Evolutionary conservation across 23 red algal species (phyloP).

Genomic region (Gracilaria caudata): DNA sequence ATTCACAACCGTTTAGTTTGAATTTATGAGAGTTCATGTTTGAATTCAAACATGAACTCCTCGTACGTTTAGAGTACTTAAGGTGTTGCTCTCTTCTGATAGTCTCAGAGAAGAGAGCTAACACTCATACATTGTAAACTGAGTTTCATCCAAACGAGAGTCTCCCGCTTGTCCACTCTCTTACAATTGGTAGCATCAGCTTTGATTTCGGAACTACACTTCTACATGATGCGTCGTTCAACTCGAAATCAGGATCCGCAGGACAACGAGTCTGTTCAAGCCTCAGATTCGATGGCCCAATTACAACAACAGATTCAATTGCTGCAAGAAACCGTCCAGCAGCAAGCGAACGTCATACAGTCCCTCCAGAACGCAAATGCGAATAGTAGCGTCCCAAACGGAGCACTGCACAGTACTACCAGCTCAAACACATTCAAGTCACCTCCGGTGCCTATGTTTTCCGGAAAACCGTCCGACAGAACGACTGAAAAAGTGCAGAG

Average conservation of each 20-base stretch:
- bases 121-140: not conserved
- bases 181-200: conserved; percentile 35
- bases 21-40: not conserved
- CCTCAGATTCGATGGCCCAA: not conserved
- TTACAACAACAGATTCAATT: conserved; percentile 16
- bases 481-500: conserved; percentile 20
- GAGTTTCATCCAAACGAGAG: not conserved
- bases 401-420: not conserved
- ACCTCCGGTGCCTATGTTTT: conserved; percentile 25
- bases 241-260: not conserved
- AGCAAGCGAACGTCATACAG: conserved; percentile 13
- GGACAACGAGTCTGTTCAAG: not conserved
- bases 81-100: not conserved
- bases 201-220: not conserved
- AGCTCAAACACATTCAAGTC: conserved; percentile 16
- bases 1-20: not conserved
- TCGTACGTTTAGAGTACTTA: not conserved
- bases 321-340: not conserved
- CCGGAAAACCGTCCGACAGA: not conserved
- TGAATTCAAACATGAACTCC: not conserved
- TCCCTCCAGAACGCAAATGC: not conserved
- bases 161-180: conserved; percentile 1
- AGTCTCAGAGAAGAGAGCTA: not conserved
- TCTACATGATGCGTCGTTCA: conserved; percentile 11
- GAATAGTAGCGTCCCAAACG: not conserved